A percentile compares a stretch with the other conserved stretches of the same genome.
Evolutionary conservation across 352 stramenopile genomes (phyloP).

Genomic region (Lagenidium sp.): DNA sequence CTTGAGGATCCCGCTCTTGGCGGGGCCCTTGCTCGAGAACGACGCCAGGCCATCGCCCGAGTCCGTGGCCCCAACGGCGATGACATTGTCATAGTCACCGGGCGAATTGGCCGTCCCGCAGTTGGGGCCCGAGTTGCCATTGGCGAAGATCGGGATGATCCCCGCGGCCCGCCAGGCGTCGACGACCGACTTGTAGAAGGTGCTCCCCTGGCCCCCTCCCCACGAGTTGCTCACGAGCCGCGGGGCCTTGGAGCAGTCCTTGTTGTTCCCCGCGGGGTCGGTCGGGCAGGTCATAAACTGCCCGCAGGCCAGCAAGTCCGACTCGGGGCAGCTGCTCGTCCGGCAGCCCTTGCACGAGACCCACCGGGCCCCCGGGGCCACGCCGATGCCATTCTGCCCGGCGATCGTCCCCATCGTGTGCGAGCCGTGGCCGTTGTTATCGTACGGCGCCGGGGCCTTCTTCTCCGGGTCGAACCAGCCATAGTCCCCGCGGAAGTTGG

Average conservation of each 20-base stretch:
- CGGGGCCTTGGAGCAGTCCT: constrained; percentile 7
- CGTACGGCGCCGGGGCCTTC: background rate
- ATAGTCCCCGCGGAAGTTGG: background rate
- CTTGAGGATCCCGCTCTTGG: constrained; percentile 6
- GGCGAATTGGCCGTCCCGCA: constrained; percentile 19
- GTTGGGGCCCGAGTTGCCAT: constrained; percentile 10
- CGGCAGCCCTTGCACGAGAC: background rate
- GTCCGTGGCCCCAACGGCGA: constrained; percentile 16
- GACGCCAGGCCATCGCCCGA: constrained; percentile 5
- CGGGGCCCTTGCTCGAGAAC: constrained; percentile 15
- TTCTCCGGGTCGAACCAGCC: background rate
- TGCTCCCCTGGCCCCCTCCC: constrained; percentile 1
- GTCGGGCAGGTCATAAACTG: background rate
- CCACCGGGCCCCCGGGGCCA: background rate
- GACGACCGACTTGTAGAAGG: constrained; percentile 8
- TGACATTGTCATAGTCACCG: constrained; percentile 16
- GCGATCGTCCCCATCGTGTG: background rate
- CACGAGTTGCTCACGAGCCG: constrained; percentile 11
- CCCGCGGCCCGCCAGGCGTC: constrained; percentile 13
- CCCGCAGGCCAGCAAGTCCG: background rate
- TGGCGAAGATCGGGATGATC: constrained; percentile 19
- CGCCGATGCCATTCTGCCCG: background rate
- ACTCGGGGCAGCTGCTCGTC: background rate
- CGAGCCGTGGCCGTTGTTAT: background rate
- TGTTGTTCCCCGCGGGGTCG: background rate